Percentiles rank a stretch among this genome's conserved stretches.
Conservation (phyloP, 495 filamentous ascomycete genomes). For the Sordaria brevicollis region DNA sequence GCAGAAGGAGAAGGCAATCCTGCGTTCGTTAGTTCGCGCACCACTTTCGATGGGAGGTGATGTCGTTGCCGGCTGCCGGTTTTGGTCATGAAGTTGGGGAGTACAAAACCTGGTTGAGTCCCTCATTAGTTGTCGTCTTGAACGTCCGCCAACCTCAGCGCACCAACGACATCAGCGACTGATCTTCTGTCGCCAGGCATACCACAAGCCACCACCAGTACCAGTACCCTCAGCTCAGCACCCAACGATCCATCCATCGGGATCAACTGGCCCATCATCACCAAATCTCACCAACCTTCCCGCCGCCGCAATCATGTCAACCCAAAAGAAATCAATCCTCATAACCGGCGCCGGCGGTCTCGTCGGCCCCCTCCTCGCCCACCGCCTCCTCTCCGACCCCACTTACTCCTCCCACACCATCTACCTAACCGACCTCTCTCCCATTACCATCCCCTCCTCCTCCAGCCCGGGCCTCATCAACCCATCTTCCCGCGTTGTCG, state of each 20-base stretch:
- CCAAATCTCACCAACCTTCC: neutral
- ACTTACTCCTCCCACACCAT: constrained; percentile 37
- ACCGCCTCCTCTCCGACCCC: constrained; percentile 46
- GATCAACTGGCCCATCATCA: neutral
- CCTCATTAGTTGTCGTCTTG: no score
- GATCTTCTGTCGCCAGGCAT: no score
- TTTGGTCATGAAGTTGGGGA: no score
- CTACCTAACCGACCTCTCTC: constrained; percentile 54
- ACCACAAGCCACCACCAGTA: no score
- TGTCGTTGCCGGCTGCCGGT: neutral
- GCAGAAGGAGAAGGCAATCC: neutral
- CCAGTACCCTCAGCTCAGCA: no score
- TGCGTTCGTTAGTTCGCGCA: neutral
- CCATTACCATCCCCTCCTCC: constrained; percentile 47
- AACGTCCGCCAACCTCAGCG: no score
- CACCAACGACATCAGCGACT: no score
- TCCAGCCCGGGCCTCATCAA: constrained; percentile 28
- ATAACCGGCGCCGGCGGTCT: constrained; percentile 66
- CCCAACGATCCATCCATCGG: no score
- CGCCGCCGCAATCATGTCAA: constrained; percentile 11
- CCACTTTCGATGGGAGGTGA: neutral
- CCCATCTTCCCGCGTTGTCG: constrained; percentile 38
- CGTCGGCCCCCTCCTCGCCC: constrained; percentile 56
- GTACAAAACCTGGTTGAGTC: no score
- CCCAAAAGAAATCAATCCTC: constrained; percentile 33